Base-by-base conservation (phyloP, 2,329 filamentous ascomycete genomes). In the Colletotrichum spinosum region DNA sequence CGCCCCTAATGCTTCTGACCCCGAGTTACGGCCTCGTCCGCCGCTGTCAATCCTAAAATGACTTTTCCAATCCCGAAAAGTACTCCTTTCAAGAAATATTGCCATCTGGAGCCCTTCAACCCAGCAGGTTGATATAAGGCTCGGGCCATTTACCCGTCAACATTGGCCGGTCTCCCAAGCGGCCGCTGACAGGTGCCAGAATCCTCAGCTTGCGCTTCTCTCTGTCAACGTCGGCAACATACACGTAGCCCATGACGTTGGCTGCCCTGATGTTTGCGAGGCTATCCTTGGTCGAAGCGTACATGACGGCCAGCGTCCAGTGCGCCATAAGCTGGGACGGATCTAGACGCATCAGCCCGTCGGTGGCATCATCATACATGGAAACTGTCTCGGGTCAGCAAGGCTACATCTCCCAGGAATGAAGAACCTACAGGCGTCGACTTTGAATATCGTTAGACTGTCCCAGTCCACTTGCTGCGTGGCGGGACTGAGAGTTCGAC, bases 141-240 rank as follows among this genome's bases (percentile, higher is more conserved):
- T 97, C 94, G 2, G 95, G 95, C 92, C 93, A 97, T 62, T 83
- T 88, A 8, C 93, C 94, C 89, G 92, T 91, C 15, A 98, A 83
- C 72, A 98, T 82, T 6, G 95, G 94, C 73, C 90, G 85, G 69
- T 91, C 88, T 1, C 93, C 93, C 65, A 97, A 84, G 64, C 92
- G 86, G 2, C 94, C 94, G 56, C 92, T 92, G 67, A 97, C 89
- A 2, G 96, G 96, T 15, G 92, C 90, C 64, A 99, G 80, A 17
- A 98, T 83, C 73, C 92, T 91, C 38, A 97, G 83, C 75, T 92
- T 92, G 70, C 89, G 89, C 76, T 92, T 92, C 71, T 91, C 90
- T 73, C 93, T 92, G 73, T 99, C 94, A 4, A 98, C 93, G 67
- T 97, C 93, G 1, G 93, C 91, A 13, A 98, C 92, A 73, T 97